Conservation (phyloP, 129 eudicot genomes). For the Rutidosis leptorrhynchoides region DNA sequence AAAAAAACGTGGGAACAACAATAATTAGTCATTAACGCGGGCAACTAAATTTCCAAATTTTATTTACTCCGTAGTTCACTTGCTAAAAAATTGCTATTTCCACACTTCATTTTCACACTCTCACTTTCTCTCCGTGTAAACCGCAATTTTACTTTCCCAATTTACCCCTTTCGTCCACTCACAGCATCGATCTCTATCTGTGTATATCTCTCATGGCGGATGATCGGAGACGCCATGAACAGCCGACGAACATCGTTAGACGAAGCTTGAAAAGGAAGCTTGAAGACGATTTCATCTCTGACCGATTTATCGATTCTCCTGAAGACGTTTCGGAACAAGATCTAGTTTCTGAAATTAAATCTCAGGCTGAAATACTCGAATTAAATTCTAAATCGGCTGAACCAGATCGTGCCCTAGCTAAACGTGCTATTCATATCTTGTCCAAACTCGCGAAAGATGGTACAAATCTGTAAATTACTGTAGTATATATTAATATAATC, state of each 20-base stretch:
- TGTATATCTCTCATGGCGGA: slow-evolving; percentile 55
- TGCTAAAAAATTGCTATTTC: slow-evolving; percentile 13
- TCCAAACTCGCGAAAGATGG: background rate
- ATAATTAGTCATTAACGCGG: slow-evolving; percentile 14
- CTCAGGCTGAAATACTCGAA: slow-evolving; percentile 55
- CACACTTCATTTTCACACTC: slow-evolving; percentile 29
- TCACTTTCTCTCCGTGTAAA: slow-evolving; percentile 2
- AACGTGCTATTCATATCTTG: slow-evolving; percentile 54
- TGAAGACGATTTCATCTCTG: slow-evolving; percentile 46
- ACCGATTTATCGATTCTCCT: slow-evolving; percentile 34
- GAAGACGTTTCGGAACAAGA: slow-evolving; percentile 41
- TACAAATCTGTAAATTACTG: background rate
- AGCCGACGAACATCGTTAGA: slow-evolving; percentile 47
- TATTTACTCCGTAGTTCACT: slow-evolving; percentile 5
- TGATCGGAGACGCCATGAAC: slow-evolving; percentile 54
- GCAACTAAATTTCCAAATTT: background rate
- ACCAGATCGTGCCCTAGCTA: slow-evolving; percentile 66
- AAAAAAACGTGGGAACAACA: slow-evolving; percentile 16
- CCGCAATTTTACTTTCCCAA: slow-evolving; percentile 26
- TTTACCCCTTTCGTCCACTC: slow-evolving; percentile 8
- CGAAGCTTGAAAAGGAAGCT: slow-evolving; percentile 86
- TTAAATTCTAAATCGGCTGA: slow-evolving; percentile 37
- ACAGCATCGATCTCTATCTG: background rate
- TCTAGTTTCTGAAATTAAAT: slow-evolving; percentile 46
- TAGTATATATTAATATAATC: background rate